Evolutionary conservation across 441 rosid species (phyloP).

Genomic region (Pelargonium australe): DNA sequence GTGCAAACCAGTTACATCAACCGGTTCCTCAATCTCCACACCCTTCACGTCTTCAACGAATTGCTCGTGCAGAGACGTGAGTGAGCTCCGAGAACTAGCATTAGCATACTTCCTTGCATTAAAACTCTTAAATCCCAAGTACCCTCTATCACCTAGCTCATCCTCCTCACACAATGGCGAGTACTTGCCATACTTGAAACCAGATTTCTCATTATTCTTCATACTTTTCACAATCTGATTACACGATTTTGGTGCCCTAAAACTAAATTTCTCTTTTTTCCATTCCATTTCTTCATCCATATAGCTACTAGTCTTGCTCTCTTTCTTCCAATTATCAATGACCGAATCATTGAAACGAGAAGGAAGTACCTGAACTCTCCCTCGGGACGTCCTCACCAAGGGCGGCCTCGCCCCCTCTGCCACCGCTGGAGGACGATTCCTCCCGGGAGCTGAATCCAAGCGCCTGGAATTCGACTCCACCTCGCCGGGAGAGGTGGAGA

Average conservation of each 20-base stretch:
- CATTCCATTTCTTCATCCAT: slow-evolving; percentile 34
- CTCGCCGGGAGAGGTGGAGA: slow-evolving; percentile 43
- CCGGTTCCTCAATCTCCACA: slow-evolving; percentile 11
- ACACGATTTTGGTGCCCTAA: slow-evolving; percentile 31
- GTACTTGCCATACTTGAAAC: slow-evolving; percentile 30
- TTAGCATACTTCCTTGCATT: slow-evolving; percentile 38
- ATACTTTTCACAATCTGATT: slow-evolving; percentile 32
- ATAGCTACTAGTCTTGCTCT: slow-evolving; percentile 33
- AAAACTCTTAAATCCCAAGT: slow-evolving; percentile 23
- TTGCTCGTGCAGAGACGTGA: slow-evolving; percentile 15
- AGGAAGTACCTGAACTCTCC: slow-evolving; percentile 97
- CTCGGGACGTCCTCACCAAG: slow-evolving; percentile 94
- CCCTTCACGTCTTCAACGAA: too few species aligned
- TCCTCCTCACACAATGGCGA: slow-evolving; percentile 45
- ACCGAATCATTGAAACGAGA: slow-evolving; percentile 97
- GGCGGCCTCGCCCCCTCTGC: slow-evolving; percentile 77
- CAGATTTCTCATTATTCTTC: slow-evolving; percentile 20
- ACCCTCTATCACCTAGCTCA: slow-evolving; percentile 21
- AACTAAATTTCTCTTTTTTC: slow-evolving; percentile 37
- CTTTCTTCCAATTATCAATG: slow-evolving; percentile 90
- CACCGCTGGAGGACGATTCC: slow-evolving; percentile 31
- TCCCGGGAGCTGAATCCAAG: slow-evolving; percentile 17
- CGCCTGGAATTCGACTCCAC: slow-evolving; percentile 31
- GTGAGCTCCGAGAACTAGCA: too few species aligned
- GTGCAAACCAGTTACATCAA: slow-evolving; percentile 20